Base-by-base conservation (phyloP, 2,329 filamentous ascomycete genomes). In the Claviceps sp. region DNA sequence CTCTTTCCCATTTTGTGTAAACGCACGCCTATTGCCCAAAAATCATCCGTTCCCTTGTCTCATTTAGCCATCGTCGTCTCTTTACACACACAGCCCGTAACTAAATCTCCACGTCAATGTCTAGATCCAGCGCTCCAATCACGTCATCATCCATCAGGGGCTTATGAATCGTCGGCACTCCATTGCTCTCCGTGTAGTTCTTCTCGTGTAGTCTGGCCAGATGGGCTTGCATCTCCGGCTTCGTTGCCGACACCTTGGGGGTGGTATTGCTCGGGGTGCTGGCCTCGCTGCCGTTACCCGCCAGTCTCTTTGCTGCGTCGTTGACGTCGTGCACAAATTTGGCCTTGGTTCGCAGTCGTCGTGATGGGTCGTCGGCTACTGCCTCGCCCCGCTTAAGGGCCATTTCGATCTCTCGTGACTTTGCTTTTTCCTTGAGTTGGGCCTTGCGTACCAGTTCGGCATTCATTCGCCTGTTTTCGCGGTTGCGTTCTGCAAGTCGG, bases 121-220 rank as follows among this genome's bases (percentile, higher is more conserved):
- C 91, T 60, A 97, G 71, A 65, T 97, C 93, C 72, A 97, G 73
- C 26, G 82, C 78, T 1, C 85, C 89, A 66, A 97, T 91, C 52
- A 96, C 85, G 63, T 97, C 93, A 63, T 97, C 93, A 56, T 95
- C 90, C 73, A 86, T 85, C 53, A 89, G 78, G 34, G 85, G 83
- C 69, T 86, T 83, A 62, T 91, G 86, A 48, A 88, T 85, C 13
- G 82, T 82, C 3, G 80, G 76, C 55, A 83, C 67, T 13, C 77
- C 77, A 60, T 78, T 81, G 67, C 78, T 80, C 58, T 81, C 75
- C 53, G 68, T 68, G 55, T 72, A 71, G 60, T 72, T 72, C 67
- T 75, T 73, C 56, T 73, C 69, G 62, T 74, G 74, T 57, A 76
- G 67, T 67, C 73, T 81, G 51, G 72, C 72, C 50, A 80, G 63